These are phyloP conservation scores for Karstenula rhodostoma DNA, from an alignment of 2,329 filamentous ascomycete species.

Conservation along the genomic window DNA sequence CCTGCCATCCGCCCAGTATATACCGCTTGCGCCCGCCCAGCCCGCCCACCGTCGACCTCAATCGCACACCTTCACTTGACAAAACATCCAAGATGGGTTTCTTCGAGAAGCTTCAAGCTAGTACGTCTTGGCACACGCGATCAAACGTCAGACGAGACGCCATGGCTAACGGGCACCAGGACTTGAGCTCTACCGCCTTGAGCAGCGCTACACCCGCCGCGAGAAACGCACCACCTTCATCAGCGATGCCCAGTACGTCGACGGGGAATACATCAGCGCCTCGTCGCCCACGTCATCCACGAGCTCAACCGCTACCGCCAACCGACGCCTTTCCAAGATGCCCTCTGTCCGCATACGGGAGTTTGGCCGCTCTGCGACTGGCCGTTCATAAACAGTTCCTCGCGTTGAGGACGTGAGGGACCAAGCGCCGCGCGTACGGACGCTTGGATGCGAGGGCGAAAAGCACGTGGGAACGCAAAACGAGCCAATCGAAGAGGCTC, in stretches of 20 bases:
- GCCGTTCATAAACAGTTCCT: slow-evolving; percentile 28
- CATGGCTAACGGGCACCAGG: slow-evolving; percentile 53
- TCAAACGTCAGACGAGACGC: not conserved
- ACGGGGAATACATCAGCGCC: slow-evolving; percentile 90
- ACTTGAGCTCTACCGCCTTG: slow-evolving; percentile 91
- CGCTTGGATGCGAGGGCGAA: slow-evolving; percentile 5
- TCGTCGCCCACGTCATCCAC: slow-evolving; percentile 45
- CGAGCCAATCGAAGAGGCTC: slow-evolving; percentile 9
- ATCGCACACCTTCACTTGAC: slow-evolving; percentile 12
- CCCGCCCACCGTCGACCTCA: not conserved
- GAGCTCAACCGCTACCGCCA: slow-evolving; percentile 33
- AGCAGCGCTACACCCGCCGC: slow-evolving; percentile 92
- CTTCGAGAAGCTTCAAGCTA: slow-evolving; percentile 52
- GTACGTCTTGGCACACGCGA: slow-evolving; percentile 33
- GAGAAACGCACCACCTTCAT: slow-evolving; percentile 90
- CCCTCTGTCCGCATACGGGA: slow-evolving; percentile 44
- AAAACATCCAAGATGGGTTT: slow-evolving; percentile 44
- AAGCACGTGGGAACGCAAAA: not conserved
- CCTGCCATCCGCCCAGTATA: slow-evolving; percentile 26
- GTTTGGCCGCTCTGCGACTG: slow-evolving; percentile 37
- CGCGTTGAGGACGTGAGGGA: not conserved
- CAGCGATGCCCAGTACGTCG: slow-evolving; percentile 88
- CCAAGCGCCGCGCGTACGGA: slow-evolving; percentile 12
- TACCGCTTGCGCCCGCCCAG: slow-evolving; percentile 25
- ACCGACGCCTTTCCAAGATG: slow-evolving; percentile 46